Conservation (phyloP, 345 rosid species). For the Pseudoturritis turrita region DNA sequence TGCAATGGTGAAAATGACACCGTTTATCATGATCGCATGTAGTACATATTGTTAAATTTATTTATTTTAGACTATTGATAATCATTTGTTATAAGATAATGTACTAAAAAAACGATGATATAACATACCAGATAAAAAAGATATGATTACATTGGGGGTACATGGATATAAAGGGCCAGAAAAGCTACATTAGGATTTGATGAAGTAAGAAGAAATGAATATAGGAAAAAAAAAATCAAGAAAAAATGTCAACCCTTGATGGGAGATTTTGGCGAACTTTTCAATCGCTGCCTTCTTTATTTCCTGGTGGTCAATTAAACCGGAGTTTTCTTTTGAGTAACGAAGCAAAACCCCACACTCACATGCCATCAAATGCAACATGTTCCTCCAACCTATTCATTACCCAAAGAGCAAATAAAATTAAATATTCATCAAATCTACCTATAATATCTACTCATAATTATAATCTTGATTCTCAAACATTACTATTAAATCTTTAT, state of each 20-base stretch:
- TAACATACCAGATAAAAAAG: not conserved
- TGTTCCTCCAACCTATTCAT: slow-evolving; percentile 22
- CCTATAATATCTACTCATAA: slow-evolving; percentile 5
- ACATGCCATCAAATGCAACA: slow-evolving; percentile 22
- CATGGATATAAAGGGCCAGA: not conserved
- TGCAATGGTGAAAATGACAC: no score
- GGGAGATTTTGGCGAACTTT: slow-evolving; percentile 16
- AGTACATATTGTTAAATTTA: not conserved
- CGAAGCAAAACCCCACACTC: slow-evolving; percentile 34
- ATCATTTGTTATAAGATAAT: not conserved
- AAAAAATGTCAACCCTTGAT: slow-evolving; percentile 31
- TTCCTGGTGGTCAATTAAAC: slow-evolving; percentile 23
- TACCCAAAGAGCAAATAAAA: not conserved
- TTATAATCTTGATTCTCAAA: not conserved
- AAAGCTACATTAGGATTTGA: slow-evolving; percentile 16
- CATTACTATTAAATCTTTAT: not conserved
- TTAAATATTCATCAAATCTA: not conserved
- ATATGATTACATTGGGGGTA: slow-evolving; percentile 1
- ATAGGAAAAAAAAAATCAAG: not conserved
- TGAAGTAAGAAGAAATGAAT: slow-evolving; percentile 4
- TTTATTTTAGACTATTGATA: not conserved
- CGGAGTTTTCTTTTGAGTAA: not conserved
- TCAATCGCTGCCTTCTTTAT: not conserved
- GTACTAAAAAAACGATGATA: not conserved
- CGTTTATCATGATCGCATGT: no score